Conservation (phyloP, 805 yeast genomes). For the Nakazawaea molendinolei region DNA sequence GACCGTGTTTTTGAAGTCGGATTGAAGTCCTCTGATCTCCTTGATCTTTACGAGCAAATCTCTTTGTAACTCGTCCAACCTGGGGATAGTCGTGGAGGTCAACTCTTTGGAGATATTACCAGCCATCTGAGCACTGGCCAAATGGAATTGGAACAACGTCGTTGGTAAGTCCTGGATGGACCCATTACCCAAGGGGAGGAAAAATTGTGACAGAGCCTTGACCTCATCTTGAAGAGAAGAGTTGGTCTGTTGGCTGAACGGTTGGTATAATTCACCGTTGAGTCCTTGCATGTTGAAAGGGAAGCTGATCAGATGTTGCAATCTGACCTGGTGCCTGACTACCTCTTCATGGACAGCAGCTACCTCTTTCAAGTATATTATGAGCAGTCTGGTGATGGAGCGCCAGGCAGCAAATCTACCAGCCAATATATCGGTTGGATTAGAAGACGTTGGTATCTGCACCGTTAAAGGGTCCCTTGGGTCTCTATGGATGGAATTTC, state of each 20-base stretch:
- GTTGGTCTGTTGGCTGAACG: conserved; percentile 18
- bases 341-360: conserved; percentile 86
- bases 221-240: conserved; percentile 25
- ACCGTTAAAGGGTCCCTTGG: conserved; percentile 43
- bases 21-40: conserved; percentile 74
- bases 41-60: conserved; percentile 80
- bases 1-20: conserved; percentile 79
- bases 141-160: conserved; percentile 47
- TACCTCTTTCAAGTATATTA: conserved; percentile 70
- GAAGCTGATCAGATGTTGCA: conserved; percentile 69
- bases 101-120: conserved; percentile 54
- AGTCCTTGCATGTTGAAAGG: conserved; percentile 40
- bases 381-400: conserved; percentile 63
- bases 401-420: conserved; percentile 85
- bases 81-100: conserved; percentile 53
- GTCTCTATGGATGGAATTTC: conserved; percentile 23
- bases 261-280: conserved; percentile 33
- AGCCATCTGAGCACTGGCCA: conserved; percentile 51
- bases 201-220: conserved; percentile 38
- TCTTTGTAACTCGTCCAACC: conserved; percentile 60
- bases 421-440: conserved; percentile 86
- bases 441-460: conserved; percentile 50
- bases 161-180: conserved; percentile 82
- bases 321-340: conserved; percentile 71
- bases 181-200: conserved; percentile 71